A percentile compares a stretch with the other conserved stretches of the same genome.
Evolutionary conservation across 169 alveolate genomes (phyloP).

Genomic region (Eimeria sp.): DNA sequence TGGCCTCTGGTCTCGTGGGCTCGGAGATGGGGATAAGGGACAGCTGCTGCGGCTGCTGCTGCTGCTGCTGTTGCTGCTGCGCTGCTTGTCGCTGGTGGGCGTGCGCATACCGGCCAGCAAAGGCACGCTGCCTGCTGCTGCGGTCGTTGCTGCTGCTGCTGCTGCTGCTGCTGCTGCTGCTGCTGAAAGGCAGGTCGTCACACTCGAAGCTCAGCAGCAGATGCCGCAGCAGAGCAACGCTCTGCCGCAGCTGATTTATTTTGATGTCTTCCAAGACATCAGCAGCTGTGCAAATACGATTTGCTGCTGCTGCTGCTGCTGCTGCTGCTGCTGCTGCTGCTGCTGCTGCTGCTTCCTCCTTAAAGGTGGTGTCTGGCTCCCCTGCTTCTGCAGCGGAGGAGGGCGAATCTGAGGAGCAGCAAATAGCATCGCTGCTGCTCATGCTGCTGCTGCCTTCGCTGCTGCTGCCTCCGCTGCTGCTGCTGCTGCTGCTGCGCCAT

Average conservation of each 20-base stretch:
- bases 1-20: no score
- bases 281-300: conserved; percentile 11
- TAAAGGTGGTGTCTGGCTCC: not conserved
- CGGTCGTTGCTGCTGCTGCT: conserved; percentile 20
- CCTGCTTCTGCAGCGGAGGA: conserved; percentile 2
- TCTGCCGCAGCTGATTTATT: conserved; percentile 17
- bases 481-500: conserved; percentile 52
- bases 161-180: conserved; percentile 5
- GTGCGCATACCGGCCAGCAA: not conserved
- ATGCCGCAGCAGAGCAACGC: conserved; percentile 55
- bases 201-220: conserved; percentile 58
- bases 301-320: conserved; percentile 58
- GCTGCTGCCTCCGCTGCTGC: not conserved
- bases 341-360: conserved; percentile 15
- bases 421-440: not conserved
- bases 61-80: conserved; percentile 13
- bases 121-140: conserved; percentile 7
- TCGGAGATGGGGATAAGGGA: no score
- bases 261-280: conserved; percentile 33
- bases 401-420: conserved; percentile 30
- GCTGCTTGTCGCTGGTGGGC: conserved; percentile 15
- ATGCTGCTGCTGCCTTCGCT: no score
- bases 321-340: conserved; percentile 69
- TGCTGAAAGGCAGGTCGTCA: not conserved
- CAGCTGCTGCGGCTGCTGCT: conserved; percentile 13